Evolutionary conservation across 1,139 yeast genomes (phyloP), one percentile per base, ranked within the genome.

Genomic region (Kluyveromyces marxianus): DNA sequence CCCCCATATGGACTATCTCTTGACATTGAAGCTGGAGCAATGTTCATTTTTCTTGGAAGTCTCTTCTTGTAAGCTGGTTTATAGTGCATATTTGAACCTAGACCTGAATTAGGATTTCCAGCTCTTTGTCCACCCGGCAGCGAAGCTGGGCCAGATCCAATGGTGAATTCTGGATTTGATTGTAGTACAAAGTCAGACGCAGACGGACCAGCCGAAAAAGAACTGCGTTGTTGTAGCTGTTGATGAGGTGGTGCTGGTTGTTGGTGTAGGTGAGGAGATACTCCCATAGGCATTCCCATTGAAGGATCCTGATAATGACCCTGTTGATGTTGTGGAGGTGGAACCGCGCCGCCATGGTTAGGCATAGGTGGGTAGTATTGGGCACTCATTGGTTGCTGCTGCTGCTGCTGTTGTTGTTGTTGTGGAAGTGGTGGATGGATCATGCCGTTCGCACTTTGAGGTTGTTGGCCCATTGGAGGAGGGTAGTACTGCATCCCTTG

Each of bases 131-230:
- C 45, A 8, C 45, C 42, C 6, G 45, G 44, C 35, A 46, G 38
- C 8, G 46, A 39, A 6, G 46, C 36, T 60, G 45, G 38, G 5
- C 35, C 61, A 25, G 65, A 64, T 24, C 68, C 66, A 32, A 74
- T 45, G 21, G 71, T 61, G 53, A 77, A 76, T 54, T 77, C 81
- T 5, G 83, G 83, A 54, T 76, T 77, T 49, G 68, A 69, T 39
- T 71, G 70, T 54, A 77, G 65, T 8, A 73, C 71, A 48, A 67
- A 68, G 44, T 76, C 80, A 1, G 81, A 74, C 3, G 75, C 65
- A 7, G 76, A 70, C 29, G 47, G 43, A 34, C 35, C 44, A 43
- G 39, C 41, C 41, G 45, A 29, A 38, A 48, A 53, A 10, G 41
- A 35, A 44, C 48, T 44, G 32, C 42, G 41, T 35, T 35, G 44